A percentile compares a stretch with the other conserved stretches of the same genome.
Conservation (phyloP, 441 rosid species). For the Capsella rubella region DNA sequence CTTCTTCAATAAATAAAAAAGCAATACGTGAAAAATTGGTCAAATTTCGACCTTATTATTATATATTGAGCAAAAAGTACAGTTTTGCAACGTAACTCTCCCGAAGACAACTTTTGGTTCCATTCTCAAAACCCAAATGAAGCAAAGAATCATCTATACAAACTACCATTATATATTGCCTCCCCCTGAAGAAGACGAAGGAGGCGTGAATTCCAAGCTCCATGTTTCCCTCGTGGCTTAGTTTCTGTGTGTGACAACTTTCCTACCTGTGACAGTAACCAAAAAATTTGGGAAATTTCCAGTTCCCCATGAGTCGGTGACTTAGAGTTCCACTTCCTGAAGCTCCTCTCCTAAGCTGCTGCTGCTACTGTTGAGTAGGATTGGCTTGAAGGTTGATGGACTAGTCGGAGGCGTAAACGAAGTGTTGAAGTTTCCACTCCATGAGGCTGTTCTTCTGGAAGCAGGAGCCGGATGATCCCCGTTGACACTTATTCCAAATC, state of each 20-base stretch:
- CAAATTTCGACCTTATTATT: slow-evolving; percentile 43
- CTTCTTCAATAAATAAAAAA: slow-evolving; percentile 1
- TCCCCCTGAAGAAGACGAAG: slow-evolving; percentile 20
- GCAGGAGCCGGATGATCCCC: slow-evolving; percentile 46
- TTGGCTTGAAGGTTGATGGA: slow-evolving; percentile 40
- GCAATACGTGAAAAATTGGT: slow-evolving; percentile 30
- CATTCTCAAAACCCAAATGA: slow-evolving; percentile 35
- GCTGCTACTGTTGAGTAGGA: slow-evolving; percentile 42
- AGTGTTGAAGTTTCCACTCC: slow-evolving; percentile 77
- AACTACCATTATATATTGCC: slow-evolving; percentile 20
- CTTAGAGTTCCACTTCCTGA: slow-evolving; percentile 83
- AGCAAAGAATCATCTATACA: slow-evolving; percentile 41
- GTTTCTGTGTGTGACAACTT: slow-evolving; percentile 26
- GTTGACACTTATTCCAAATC: slow-evolving; percentile 32
- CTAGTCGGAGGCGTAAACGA: slow-evolving; percentile 45
- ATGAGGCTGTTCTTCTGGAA: slow-evolving; percentile 84
- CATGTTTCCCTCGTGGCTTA: slow-evolving; percentile 23
- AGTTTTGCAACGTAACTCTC: slow-evolving; percentile 32
- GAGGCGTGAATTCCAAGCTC: background rate
- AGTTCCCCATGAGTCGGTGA: slow-evolving; percentile 2
- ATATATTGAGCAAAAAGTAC: slow-evolving; percentile 34
- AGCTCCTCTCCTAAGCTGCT: slow-evolving; percentile 79
- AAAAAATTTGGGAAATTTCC: slow-evolving; percentile 6
- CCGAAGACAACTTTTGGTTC: slow-evolving; percentile 30
- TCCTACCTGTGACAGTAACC: slow-evolving; percentile 17